These are phyloP conservation scores for Rhynchosporium secalis DNA, from an alignment of 2,329 filamentous ascomycete genomes.

Conservation along the genomic window DNA sequence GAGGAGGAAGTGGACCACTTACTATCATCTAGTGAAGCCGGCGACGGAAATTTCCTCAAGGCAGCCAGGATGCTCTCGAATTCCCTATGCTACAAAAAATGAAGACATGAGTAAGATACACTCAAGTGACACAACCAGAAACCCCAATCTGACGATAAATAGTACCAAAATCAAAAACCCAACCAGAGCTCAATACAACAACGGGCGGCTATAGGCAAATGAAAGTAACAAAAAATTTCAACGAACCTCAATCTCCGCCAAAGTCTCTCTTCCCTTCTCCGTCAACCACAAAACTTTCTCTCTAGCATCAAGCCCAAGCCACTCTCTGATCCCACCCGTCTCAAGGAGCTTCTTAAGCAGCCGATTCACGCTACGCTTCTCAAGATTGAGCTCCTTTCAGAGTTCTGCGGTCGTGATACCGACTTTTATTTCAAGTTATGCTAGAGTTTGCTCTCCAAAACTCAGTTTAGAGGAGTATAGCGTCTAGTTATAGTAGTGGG, in stretches of 20 bases:
- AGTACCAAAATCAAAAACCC: neutral
- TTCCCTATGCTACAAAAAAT: neutral
- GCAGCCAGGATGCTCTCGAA: constrained; percentile 25
- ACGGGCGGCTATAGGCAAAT: neutral
- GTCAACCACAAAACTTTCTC: constrained; percentile 26
- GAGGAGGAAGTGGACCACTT: neutral
- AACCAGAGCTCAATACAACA: neutral
- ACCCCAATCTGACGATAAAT: too few species aligned
- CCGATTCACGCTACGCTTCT: constrained; percentile 20
- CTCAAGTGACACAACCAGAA: too few species aligned
- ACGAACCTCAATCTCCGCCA: constrained; percentile 25
- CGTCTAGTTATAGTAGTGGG: neutral
- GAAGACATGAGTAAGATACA: too few species aligned
- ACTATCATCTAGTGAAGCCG: constrained; percentile 4
- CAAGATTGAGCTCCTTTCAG: constrained; percentile 28
- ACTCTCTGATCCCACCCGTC: constrained; percentile 23
- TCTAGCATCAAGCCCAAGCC: constrained; percentile 5
- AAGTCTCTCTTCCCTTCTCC: constrained; percentile 22
- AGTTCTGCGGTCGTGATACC: constrained; percentile 24
- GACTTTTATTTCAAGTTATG: neutral
- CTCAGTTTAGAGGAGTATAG: neutral
- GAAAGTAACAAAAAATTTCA: too few species aligned
- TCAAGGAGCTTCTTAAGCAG: constrained; percentile 25
- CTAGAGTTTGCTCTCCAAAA: neutral
- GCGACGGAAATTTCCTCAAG: constrained; percentile 22